Percentiles rank a stretch among this genome's conserved stretches.
phyloP scores from a whole-genome alignment of 2,329 filamentous ascomycete species.

The Cercospora sesami region DNA sequence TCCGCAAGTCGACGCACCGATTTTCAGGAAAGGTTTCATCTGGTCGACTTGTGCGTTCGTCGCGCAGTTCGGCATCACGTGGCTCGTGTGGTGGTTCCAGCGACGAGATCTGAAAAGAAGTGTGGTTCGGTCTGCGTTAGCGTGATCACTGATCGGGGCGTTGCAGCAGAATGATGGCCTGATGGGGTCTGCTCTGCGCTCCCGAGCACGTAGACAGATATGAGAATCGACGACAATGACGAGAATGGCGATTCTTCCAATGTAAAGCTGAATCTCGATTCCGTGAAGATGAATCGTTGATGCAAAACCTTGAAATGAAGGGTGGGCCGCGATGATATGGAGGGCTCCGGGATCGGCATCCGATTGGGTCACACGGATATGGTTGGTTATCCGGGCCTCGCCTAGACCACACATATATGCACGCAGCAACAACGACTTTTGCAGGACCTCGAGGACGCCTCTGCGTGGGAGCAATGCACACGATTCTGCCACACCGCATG shows the following conservation, averaged over 20 bases:
- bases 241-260: too few species aligned
- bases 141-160: background rate
- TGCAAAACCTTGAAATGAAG: too few species aligned
- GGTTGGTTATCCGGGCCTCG: background rate
- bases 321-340: too few species aligned
- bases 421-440: background rate
- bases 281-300: too few species aligned
- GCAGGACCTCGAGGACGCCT: background rate
- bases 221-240: too few species aligned
- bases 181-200: background rate
- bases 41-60: slow-evolving; percentile 28
- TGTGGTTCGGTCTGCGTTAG: slow-evolving; percentile 7
- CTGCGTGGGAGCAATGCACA: background rate
- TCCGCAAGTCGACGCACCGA: slow-evolving; percentile 27
- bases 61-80: slow-evolving; percentile 29
- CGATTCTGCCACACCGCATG: background rate
- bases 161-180: background rate
- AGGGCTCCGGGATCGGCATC: background rate
- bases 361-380: background rate
- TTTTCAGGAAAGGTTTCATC: slow-evolving; percentile 32
- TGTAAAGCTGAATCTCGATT: too few species aligned
- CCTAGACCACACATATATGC: too few species aligned
- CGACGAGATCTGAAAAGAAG: slow-evolving; percentile 26
- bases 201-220: too few species aligned
- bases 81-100: slow-evolving; percentile 28